Evolutionary conservation across 768 basidiomycete genomes (phyloP), one percentile per base, ranked within the genome.

Genomic region (Suillus decipiens): DNA sequence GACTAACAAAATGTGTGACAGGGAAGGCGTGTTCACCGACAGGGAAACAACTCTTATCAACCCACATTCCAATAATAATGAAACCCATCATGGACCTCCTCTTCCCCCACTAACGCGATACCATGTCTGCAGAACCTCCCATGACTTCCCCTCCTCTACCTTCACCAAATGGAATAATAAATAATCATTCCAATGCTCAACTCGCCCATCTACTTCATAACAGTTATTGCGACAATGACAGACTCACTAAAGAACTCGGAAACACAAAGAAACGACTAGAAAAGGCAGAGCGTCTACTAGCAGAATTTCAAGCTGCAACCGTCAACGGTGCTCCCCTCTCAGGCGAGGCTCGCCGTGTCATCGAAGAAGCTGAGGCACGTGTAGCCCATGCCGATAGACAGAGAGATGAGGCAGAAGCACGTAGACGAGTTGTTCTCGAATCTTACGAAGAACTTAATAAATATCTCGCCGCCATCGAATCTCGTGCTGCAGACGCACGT

Each of bases 181-280:
- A 65, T 34, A 33, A 63, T 6, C 72, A 74, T 33, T 79, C 81
- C 19, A 79, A 85, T 67, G 75, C 85, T 1, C 81, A 84, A 63
- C 85, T 89, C 69, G 87, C 88, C 15, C 67, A 77, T 8, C 80
- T 89, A 55, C 85, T 90, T 70, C 70, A 82, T 5, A 76, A 81
- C 42, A 79, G 83, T 53, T 84, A 84, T 68, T 77, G 76, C 66
- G 86, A 89, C 51, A 71, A 75, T 41, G 88, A 89, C 12, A 14
- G 59, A 24, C 80, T 89, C 54, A 77, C 80, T 22, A 78, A 76
- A 41, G 85, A 89, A 62, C 82, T 89, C 65, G 63, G 69, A 1
- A 19, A 66, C 0, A 63, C 75, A 0, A 71, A 73, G 37, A 81
- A 79, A 60, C 81, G 86, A 51, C 82, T 83, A 0, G 87, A 87